Conservation (phyloP, 495 filamentous ascomycete genomes). For the Astrothelium macrocarpum region DNA sequence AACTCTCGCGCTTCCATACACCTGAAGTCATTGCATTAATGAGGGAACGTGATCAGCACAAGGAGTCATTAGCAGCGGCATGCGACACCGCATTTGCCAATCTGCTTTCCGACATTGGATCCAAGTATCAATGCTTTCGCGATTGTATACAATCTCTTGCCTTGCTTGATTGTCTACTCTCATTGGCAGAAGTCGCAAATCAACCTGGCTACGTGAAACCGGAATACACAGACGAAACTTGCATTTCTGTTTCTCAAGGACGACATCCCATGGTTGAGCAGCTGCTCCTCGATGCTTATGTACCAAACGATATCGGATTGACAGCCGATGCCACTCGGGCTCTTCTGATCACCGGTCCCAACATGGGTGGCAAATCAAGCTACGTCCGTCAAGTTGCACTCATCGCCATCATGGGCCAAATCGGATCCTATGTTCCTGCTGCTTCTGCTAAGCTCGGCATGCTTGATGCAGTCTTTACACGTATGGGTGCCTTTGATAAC, state of each 20-base stretch:
- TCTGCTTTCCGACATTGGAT: constrained; percentile 61
- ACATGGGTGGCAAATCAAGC: constrained; percentile 96
- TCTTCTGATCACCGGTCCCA: constrained; percentile 87
- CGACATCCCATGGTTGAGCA: constrained; percentile 97
- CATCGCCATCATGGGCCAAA: constrained; percentile 86
- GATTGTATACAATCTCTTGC: constrained; percentile 82
- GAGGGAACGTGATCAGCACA: constrained; percentile 87
- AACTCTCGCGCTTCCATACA: constrained; percentile 85
- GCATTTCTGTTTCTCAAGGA: constrained; percentile 63
- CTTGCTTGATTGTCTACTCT: constrained; percentile 81
- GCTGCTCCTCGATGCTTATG: constrained; percentile 75
- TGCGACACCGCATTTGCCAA: constrained; percentile 75
- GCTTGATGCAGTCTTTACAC: constrained; percentile 84
- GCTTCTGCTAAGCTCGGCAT: constrained; percentile 63
- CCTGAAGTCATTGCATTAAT: constrained; percentile 76
- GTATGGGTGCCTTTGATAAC: constrained; percentile 96
- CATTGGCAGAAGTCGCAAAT: constrained; percentile 68
- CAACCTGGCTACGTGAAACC: constrained; percentile 90
- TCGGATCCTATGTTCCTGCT: constrained; percentile 90
- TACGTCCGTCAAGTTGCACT: constrained; percentile 91
- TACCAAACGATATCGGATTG: constrained; percentile 80
- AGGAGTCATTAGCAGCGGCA: constrained; percentile 81
- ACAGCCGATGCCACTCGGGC: constrained; percentile 53
- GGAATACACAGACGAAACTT: constrained; percentile 57
- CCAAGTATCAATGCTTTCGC: constrained; percentile 78